Percentiles rank a stretch among this genome's conserved stretches.
These are phyloP conservation scores for Cutaneotrichosporon cutaneum DNA, from an alignment of 1,284 basidiomycete genomes.

Conservation along the genomic window DNA sequence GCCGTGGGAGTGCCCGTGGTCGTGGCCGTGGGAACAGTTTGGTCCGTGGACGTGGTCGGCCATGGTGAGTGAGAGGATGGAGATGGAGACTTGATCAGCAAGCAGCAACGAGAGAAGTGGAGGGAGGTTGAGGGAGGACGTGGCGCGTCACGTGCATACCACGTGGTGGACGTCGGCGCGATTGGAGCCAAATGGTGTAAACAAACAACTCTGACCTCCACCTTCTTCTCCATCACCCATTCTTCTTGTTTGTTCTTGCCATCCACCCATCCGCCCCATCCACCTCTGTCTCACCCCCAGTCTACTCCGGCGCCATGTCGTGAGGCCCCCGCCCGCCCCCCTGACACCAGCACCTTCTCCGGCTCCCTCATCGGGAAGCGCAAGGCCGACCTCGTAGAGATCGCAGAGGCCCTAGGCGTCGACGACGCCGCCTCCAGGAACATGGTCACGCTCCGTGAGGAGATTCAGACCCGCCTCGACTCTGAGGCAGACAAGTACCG, in stretches of 20 bases:
- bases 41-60: conserved; percentile 15
- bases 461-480: conserved; percentile 42
- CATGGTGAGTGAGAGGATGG: conserved; percentile 4
- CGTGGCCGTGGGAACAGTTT: conserved; percentile 20
- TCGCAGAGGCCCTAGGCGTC: conserved; percentile 41
- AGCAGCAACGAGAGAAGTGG: too few species aligned
- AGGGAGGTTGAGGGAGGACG: not conserved
- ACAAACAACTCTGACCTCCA: conserved; percentile 8
- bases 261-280: conserved; percentile 12
- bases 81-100: not conserved
- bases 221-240: not conserved
- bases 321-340: not conserved
- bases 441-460: conserved; percentile 34
- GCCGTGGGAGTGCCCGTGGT: conserved; percentile 23
- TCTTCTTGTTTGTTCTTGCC: not conserved
- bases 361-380: conserved; percentile 42
- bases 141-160: not conserved
- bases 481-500: conserved; percentile 30
- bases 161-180: not conserved
- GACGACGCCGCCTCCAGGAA: conserved; percentile 25
- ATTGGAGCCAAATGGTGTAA: conserved; percentile 1
- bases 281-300: not conserved
- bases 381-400: conserved; percentile 47
- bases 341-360: conserved; percentile 27
- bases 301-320: not conserved